Evolutionary conservation across 345 rosid genomes (phyloP), one percentile per base, ranked within the genome.

Genomic region (Eucalyptus paniculata): DNA sequence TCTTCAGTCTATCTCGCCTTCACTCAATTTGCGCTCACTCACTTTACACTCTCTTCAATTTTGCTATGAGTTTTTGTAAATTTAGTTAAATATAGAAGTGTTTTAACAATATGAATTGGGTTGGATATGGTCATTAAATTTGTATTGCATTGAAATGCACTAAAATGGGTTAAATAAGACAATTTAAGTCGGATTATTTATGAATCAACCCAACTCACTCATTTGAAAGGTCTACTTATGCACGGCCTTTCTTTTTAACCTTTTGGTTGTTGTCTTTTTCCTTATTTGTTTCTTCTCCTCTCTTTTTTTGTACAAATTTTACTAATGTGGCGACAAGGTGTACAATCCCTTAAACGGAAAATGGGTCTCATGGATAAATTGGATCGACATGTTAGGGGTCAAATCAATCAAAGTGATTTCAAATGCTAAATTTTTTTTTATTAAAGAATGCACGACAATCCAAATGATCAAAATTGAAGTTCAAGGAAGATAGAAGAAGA

Each of bases 11-110:
- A 56, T 56, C 62, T 56, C 0, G 6, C 30, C 13, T 56, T 56
- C 12, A 56, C 6, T 24, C 12, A 56, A 24, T 0, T 1, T 3
- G 1, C 0, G 7, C 62, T 5, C 62, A 24, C 14, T 5, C 14
- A 9, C 62, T 56, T 3, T 56, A 3, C 12, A 24, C 30, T 23
- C 14, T 10, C 6, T 26, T 56, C 30, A 56, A 23, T 56, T 5
- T 56, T 13, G 12, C 5, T 24, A 9, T 56, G 30, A 24, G 6
- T 56, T 10, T 56, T 56, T 1, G 3, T 56, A 56, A 56, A 24
- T 56, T 56, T 1, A 5, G 12, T 56, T 56, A 56, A 56, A 24
- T 56, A 56, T 24, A 6, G 0, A 56, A 56, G 3, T 56, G 6
- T 56, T 24, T 24, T 56, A 9, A 2, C 1, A 56, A 56, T 24